Conservation (phyloP, 1,284 basidiomycete genomes). For the Marasmius sp. region DNA sequence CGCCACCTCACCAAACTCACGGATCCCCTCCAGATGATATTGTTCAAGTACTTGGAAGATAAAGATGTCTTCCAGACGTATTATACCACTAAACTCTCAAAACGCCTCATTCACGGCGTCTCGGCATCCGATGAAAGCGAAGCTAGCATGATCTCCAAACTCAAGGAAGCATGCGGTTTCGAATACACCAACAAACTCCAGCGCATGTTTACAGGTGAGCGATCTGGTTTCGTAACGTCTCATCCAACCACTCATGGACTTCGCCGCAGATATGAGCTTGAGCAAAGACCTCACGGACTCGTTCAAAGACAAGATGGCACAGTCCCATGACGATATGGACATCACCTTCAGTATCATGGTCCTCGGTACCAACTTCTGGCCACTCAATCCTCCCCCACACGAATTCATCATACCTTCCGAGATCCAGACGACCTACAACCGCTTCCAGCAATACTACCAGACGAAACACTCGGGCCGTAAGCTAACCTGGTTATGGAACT, state of each 20-base stretch:
- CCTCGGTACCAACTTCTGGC: conserved; percentile 96
- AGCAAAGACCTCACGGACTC: conserved; percentile 96
- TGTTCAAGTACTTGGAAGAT: conserved; percentile 99
- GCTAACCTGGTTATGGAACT: conserved; percentile 97
- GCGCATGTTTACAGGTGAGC: conserved; percentile 93
- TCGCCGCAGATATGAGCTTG: conserved; percentile 81
- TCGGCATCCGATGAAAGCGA: conserved; percentile 98
- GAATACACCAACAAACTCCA: conserved; percentile 98
- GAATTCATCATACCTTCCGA: conserved; percentile 91
- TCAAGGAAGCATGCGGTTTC: conserved; percentile 98
- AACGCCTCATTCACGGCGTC: conserved; percentile 89
- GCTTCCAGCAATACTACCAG: conserved; percentile 93
- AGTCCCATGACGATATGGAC: conserved; percentile 81
- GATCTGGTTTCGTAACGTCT: background rate
- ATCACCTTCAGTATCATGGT: conserved; percentile 95
- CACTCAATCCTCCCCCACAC: conserved; percentile 79
- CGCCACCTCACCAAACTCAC: conserved; percentile 5
- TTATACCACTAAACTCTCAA: conserved; percentile 96
- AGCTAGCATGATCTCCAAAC: conserved; percentile 97
- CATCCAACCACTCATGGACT: background rate
- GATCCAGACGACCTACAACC: conserved; percentile 84
- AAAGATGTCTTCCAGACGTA: conserved; percentile 99
- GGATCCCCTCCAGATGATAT: conserved; percentile 73
- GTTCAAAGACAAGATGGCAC: conserved; percentile 93
- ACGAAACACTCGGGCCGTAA: conserved; percentile 94